A percentile compares a stretch with the other conserved stretches of the same genome.
Evolutionary conservation across 108 stramenopile species (phyloP).

Genomic region (Pseudonitzschia pungens): DNA sequence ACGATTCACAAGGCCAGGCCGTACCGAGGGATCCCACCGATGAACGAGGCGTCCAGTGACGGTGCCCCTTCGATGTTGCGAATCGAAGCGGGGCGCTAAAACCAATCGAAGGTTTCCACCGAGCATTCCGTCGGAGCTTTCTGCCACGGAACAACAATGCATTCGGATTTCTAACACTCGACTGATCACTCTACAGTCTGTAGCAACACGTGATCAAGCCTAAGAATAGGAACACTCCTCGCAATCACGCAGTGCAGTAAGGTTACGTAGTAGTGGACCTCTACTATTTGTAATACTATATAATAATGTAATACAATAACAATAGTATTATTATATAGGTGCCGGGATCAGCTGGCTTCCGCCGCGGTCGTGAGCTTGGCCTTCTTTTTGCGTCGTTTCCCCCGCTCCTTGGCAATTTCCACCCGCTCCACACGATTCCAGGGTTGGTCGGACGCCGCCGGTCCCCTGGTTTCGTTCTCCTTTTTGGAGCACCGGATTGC

Average conservation of each 20-base stretch:
- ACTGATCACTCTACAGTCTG: too few species aligned
- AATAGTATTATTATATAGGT: not conserved
- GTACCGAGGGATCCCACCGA: slow-evolving; percentile 54
- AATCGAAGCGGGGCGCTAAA: slow-evolving; percentile 1
- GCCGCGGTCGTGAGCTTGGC: slow-evolving; percentile 3
- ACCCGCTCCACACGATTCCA: slow-evolving; percentile 50
- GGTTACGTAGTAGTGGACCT: too few species aligned
- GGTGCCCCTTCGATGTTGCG: not conserved
- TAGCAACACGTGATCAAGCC: too few species aligned
- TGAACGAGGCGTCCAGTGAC: slow-evolving; percentile 8
- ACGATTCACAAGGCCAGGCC: slow-evolving; percentile 58
- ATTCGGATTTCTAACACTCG: too few species aligned
- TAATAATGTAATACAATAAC: too few species aligned
- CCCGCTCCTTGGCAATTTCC: slow-evolving; percentile 41
- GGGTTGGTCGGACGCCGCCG: slow-evolving; percentile 27
- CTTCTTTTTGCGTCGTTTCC: slow-evolving; percentile 34
- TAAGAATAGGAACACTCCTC: too few species aligned
- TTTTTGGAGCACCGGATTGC: slow-evolving; percentile 42
- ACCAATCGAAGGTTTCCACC: too few species aligned
- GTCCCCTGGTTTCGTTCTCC: slow-evolving; percentile 46
- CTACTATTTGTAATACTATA: too few species aligned
- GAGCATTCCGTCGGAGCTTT: too few species aligned
- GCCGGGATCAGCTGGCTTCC: slow-evolving; percentile 6
- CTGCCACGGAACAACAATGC: too few species aligned
- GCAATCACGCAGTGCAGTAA: too few species aligned